Conservation (phyloP, 2,329 filamentous ascomycete genomes). For the Aureobasidium namibiae region DNA sequence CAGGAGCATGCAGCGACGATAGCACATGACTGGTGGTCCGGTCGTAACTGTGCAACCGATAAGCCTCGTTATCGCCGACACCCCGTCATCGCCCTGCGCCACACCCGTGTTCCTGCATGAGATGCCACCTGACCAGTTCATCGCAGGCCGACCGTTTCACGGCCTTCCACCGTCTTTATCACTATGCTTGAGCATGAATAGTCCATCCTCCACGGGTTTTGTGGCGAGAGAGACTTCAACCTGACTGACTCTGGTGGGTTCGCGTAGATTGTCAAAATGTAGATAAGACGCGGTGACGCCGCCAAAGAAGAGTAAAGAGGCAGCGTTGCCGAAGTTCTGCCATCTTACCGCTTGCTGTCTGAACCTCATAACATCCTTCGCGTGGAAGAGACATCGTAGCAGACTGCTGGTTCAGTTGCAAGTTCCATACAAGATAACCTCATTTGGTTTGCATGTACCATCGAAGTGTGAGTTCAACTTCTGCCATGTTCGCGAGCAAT, state of each 20-base stretch:
- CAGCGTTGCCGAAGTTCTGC: background rate
- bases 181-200: too few species aligned
- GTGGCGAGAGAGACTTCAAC: too few species aligned
- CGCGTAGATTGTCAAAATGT: too few species aligned
- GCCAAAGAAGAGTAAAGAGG: too few species aligned
- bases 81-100: slow-evolving; percentile 7
- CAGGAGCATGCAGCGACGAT: background rate
- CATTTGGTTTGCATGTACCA: background rate
- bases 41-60: background rate
- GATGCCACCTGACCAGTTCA: too few species aligned
- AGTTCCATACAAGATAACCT: background rate
- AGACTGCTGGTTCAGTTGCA: slow-evolving; percentile 6
- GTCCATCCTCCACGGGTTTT: too few species aligned
- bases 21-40: slow-evolving; percentile 2
- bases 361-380: background rate
- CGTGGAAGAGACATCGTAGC: background rate
- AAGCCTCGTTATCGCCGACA: background rate
- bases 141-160: background rate
- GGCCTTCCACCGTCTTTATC: too few species aligned
- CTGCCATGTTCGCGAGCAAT: background rate
- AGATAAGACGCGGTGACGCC: too few species aligned
- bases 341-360: slow-evolving; percentile 2
- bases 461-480: background rate
- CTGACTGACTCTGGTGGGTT: too few species aligned
- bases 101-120: slow-evolving; percentile 11